Evolutionary conservation across 2,329 filamentous ascomycete genomes (phyloP), one percentile per base, ranked within the genome.

Genomic region (Phyllachora maydis): DNA sequence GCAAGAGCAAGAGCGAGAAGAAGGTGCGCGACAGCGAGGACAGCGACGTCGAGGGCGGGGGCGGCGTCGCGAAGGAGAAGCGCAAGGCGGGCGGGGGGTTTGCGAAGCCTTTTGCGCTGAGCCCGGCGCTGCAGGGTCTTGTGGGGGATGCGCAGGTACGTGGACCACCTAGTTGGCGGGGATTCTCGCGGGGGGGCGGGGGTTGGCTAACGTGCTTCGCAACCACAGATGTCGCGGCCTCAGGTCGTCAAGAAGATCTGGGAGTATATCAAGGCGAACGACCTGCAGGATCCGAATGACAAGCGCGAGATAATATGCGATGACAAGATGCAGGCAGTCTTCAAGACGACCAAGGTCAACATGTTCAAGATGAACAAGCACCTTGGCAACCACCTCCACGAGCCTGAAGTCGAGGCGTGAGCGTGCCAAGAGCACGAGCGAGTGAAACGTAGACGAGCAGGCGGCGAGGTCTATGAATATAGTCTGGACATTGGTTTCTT

Each of bases 341-440:
- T 98, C 55, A 91, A 91, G 47, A 65, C 76, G 40, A 68, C 82
- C 39, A 77, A 66, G 39, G 76, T 98, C 23, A 81, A 95, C 49
- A 98, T 98, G 88, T 98, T 98, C 49, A 83, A 81, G 35, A 95
- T 98, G 85, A 95, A 92, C 57, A 93, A 93, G 56, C 66, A 92
- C 10, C 67, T 95, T 8, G 81, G 78, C 32, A 72, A 75, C 43
- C 85, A 95, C 40, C 58, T 95, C 18, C 93, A 91, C 42, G n/a
- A n/a, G n/a, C n/a, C n/a, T n/a, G n/a, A n/a, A n/a, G n/a, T n/a
- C n/a, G n/a, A n/a, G n/a, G n/a, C n/a, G n/a, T n/a, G n/a, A n/a
- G n/a, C n/a, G n/a, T n/a, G n/a, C n/a, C n/a, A n/a, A n/a, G n/a
- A n/a, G n/a, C n/a, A n/a, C n/a, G n/a, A n/a, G n/a, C n/a, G n/a